Percentiles rank a stretch among this genome's conserved stretches.
Evolutionary conservation across 306 rosid genomes (phyloP).

Genomic region (Nissolia schottii): DNA sequence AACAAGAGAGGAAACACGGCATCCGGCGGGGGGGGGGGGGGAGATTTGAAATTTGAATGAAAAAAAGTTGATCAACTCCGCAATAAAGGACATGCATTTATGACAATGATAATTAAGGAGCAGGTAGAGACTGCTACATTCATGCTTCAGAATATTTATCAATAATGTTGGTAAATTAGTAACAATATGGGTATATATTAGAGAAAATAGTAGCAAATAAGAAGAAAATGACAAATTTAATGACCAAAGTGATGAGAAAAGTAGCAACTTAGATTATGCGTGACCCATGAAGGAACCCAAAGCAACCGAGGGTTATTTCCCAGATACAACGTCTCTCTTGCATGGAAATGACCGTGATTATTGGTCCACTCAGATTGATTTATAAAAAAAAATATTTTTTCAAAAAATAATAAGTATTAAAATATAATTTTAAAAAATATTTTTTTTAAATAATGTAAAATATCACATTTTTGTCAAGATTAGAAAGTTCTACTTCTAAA

Average conservation of each 20-base stretch:
- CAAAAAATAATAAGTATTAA: too few relatives aligned
- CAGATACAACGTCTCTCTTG: too few relatives aligned
- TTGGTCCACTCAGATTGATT: too few relatives aligned
- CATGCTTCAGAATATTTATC: not conserved
- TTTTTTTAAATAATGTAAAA: too few relatives aligned
- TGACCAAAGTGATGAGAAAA: conserved; percentile 28
- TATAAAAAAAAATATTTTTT: too few relatives aligned
- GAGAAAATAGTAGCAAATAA: too few relatives aligned
- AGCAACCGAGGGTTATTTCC: conserved; percentile 13
- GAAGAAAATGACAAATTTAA: conserved; percentile 48
- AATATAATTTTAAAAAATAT: too few relatives aligned
- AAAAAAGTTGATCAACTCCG: not conserved
- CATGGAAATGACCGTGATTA: too few relatives aligned
- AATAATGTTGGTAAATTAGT: not conserved
- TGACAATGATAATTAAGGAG: not conserved
- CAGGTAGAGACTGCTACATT: not conserved
- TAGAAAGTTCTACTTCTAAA: too few relatives aligned
- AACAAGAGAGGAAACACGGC: not conserved
- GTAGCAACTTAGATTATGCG: not conserved
- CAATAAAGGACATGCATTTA: not conserved
- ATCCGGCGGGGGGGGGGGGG: too few relatives aligned
- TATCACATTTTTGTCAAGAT: too few relatives aligned
- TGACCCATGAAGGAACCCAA: conserved; percentile 18
- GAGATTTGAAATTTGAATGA: not conserved
- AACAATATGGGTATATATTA: not conserved